Base-by-base conservation (phyloP, 176 grass and related monocot genomes). In the Chloris gayana region DNA sequence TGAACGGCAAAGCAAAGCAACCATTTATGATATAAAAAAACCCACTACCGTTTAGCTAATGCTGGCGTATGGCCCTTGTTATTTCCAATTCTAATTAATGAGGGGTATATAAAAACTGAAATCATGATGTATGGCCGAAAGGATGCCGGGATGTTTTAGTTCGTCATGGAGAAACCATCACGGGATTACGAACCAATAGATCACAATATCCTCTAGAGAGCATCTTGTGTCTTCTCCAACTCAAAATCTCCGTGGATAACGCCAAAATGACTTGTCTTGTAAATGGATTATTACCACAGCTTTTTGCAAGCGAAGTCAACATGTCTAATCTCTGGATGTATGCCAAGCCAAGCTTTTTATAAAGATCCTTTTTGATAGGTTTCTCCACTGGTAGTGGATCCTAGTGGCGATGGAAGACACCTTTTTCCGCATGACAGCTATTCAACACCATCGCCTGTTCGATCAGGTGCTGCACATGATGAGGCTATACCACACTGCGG, bases 1-100 rank as follows among this genome's bases (percentile, higher is more conserved):
- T 18, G 19, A 59, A 22, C 68, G 63, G 21, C 72, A 63, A 76
- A 84, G 59, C 34, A 84, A 58, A 45, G 70, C 47, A 67, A 12
- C 67, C 15, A 7, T 30, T 27, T 25, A n/a, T 24, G 21, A 24
- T 25, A 4, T 21, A 53, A 14, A 30, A 24, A 58, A 25, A 58
- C 2, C 8, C 54, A 58, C 22, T 58, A 58, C 7, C 4, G n/a
- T n/a, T n/a, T 22, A 54, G 38, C 17, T 30, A 29, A 3, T 62
- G 26, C 74, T 26, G 38, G 58, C 74, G 22, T 59, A 26, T 59
- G 56, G 49, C 49, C 12, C 37, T 24, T 2, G 22, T 37, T 44
- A n/a, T 14, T 45, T 31, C 9, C 5, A 26, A 32, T 26, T 63
- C 57, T 34, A 46, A 31, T 44, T 30, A 62, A 31, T 63, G n/a